Conservation (phyloP, 2,329 filamentous ascomycete species). For the Alternaria arborescens region DNA sequence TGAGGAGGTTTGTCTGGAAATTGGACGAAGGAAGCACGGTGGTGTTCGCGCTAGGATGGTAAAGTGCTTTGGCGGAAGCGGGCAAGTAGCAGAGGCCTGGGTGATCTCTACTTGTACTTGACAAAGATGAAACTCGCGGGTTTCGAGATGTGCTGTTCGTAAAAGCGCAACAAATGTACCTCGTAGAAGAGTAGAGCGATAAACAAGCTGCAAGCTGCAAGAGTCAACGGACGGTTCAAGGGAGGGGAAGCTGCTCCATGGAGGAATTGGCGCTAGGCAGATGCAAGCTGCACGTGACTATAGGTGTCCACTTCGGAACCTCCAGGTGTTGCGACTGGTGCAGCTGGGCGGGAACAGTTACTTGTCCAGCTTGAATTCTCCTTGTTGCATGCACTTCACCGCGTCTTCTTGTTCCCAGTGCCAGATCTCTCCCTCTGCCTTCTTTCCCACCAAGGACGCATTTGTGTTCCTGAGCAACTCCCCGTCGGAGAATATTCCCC, state of each 20-base stretch:
- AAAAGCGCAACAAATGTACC: neutral
- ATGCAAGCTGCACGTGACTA: constrained; percentile 28
- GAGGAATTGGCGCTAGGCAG: constrained; percentile 25
- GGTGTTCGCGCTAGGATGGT: constrained; percentile 21
- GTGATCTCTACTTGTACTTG: neutral
- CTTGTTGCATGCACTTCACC: neutral
- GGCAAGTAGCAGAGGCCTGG: constrained; percentile 9
- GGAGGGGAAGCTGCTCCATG: constrained; percentile 21
- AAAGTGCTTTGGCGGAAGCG: constrained; percentile 15
- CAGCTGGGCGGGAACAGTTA: constrained; percentile 14
- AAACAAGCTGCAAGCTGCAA: neutral
- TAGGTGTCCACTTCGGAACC: constrained; percentile 35
- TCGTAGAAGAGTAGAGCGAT: neutral
- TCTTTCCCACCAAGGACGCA: neutral
- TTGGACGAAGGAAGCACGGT: constrained; percentile 24
- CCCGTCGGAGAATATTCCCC: constrained; percentile 29
- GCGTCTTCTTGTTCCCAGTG: constrained; percentile 3
- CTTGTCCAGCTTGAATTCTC: neutral
- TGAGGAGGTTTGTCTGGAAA: constrained; percentile 18
- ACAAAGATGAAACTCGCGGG: neutral
- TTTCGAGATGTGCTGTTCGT: neutral
- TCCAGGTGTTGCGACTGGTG: constrained; percentile 34
- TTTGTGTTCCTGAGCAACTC: constrained; percentile 20
- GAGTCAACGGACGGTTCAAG: neutral
- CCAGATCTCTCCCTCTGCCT: neutral